Percentiles rank a stretch among this genome's conserved stretches.
Evolutionary conservation across 495 filamentous ascomycete genomes (phyloP).

Genomic region (Penicillium riverlandense): DNA sequence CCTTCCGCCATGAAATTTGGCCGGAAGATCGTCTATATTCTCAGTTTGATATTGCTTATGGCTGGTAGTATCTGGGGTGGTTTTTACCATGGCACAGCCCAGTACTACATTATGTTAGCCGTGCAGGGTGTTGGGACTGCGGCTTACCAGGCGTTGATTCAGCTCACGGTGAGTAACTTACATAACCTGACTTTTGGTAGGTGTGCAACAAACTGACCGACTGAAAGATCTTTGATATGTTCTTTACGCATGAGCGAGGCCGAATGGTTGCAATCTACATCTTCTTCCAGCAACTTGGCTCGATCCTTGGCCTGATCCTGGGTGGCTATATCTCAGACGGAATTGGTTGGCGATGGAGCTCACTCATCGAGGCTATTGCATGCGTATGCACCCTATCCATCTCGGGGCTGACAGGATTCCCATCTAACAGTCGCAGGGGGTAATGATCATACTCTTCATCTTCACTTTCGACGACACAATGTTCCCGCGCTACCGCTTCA

Average conservation of each 20-base stretch:
- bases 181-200: not conserved
- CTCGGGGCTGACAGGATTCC: not conserved
- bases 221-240: constrained; percentile 24
- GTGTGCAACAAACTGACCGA: not conserved
- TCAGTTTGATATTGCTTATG: constrained; percentile 15
- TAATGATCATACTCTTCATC: constrained; percentile 21
- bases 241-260: constrained; percentile 20
- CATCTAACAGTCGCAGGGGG: constrained; percentile 6
- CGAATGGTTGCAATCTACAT: constrained; percentile 21
- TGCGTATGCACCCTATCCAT: constrained; percentile 6
- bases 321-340: constrained; percentile 22
- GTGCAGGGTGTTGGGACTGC: constrained; percentile 22
- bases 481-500: constrained; percentile 24
- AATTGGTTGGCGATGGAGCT: constrained; percentile 28
- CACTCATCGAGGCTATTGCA: constrained; percentile 25
- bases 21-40: constrained; percentile 23
- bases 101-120: constrained; percentile 18
- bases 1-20: constrained; percentile 27
- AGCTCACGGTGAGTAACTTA: constrained; percentile 18
- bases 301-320: constrained; percentile 19
- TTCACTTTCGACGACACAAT: constrained; percentile 31
- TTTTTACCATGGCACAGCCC: constrained; percentile 13
- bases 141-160: constrained; percentile 24
- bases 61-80: constrained; percentile 19
- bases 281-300: constrained; percentile 22